Base-by-base conservation (phyloP, 2,329 filamentous ascomycete species). In the Ascochyta lentis region DNA sequence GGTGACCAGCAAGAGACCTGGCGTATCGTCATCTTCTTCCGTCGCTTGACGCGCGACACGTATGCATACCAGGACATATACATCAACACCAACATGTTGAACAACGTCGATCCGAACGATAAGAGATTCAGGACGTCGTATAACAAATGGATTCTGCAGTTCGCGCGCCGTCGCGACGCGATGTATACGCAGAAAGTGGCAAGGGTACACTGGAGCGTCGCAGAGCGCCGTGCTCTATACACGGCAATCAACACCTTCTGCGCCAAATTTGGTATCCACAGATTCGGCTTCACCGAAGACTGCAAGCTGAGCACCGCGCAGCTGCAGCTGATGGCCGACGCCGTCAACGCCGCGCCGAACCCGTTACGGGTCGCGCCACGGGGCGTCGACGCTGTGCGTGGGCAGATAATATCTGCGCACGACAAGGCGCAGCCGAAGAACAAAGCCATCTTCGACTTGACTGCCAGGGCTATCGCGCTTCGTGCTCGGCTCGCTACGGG, bases 81-180 rank as follows among this genome's bases (percentile, higher is more conserved):
- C 10, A 15, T 49, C 35, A 49, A 48, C 42, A 37, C 27, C 9
- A 45, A 38, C 16, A 54, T 52, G 24, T 22, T 63, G 3, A 31
- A 10, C 19, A 56, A 43, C 15, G 26, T 54, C 13, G 29, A 60
- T 12, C 60, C 58, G 0, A 63, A 63, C 26, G 13, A 56, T 29
- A 53, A 45, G 9, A 22, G 9, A 1, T 60, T 42, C 13, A 15
- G 41, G 13, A 40, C 46, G n/a, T 34, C 34, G 0, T 60, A 60
- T 53, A 63, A 63, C 22, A 60, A 63, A 24, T 63, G 55, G 60
- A 40, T 63, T 3, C 46, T 58, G 22, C 60, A 63, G 22, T 49
- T 62, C 24, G 51, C 41, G 4, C 57, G 60, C 16, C 60, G 57
- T 12, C 45, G 48, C 15, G 54, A 60, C 22, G 23, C 33, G 8